These are phyloP conservation scores for Aureobasidium melanogenum DNA, from an alignment of 2,329 filamentous ascomycete genomes.

Conservation along the genomic window DNA sequence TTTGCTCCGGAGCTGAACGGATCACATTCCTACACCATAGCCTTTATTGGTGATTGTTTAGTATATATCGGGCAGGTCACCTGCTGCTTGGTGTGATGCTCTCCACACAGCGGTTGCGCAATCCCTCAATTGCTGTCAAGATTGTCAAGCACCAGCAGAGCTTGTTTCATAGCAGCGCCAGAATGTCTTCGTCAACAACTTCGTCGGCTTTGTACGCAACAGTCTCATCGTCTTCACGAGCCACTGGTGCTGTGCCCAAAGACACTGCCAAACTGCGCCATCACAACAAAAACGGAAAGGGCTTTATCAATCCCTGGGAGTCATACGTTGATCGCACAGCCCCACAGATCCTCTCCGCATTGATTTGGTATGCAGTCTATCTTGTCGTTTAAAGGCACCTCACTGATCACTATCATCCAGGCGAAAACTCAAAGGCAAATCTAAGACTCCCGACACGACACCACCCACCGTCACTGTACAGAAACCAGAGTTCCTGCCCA, in stretches of 20 bases:
- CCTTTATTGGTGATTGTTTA: not conserved
- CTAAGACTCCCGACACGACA: slow-evolving; percentile 52
- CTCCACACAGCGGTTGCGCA: not conserved
- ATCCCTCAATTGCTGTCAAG: not conserved
- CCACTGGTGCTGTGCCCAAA: slow-evolving; percentile 33
- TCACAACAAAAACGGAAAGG: slow-evolving; percentile 44
- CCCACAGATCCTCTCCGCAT: slow-evolving; percentile 26
- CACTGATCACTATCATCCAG: slow-evolving; percentile 19
- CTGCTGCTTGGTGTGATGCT: slow-evolving; percentile 2
- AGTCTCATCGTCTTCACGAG: slow-evolving; percentile 30
- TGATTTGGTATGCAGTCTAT: slow-evolving; percentile 29
- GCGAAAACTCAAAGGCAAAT: slow-evolving; percentile 41
- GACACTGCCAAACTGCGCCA: slow-evolving; percentile 39
- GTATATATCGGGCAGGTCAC: not conserved
- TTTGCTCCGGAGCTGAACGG: not conserved
- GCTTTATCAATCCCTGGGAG: slow-evolving; percentile 50
- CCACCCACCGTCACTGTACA: slow-evolving; percentile 58
- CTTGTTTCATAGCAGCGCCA: slow-evolving; percentile 12
- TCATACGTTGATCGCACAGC: slow-evolving; percentile 36
- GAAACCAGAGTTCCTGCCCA: slow-evolving; percentile 57
- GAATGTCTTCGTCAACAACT: slow-evolving; percentile 22
- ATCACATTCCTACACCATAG: not conserved
- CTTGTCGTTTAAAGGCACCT: not conserved
- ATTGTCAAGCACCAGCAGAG: not conserved
- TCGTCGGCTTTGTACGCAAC: slow-evolving; percentile 32